Percentiles rank a stretch among this genome's conserved stretches.
These are phyloP conservation scores for Eucalyptus erythrocorys DNA, from an alignment of 345 rosid genomes.

Conservation along the genomic window DNA sequence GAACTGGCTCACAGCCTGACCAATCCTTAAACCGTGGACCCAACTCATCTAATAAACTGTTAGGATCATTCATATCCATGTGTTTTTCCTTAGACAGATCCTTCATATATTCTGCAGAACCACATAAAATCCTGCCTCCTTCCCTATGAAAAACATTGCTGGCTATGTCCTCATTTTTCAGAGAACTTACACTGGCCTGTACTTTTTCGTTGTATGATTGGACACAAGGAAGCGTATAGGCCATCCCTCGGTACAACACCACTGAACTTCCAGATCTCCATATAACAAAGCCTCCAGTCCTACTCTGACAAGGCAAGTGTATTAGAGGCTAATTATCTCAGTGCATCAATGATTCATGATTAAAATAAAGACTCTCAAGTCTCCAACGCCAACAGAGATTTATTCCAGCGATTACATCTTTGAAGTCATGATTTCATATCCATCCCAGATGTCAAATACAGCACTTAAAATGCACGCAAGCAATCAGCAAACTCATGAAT, in stretches of 20 bases:
- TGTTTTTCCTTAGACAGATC: constrained; percentile 47
- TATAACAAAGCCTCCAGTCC: constrained; percentile 82
- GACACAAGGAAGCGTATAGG: constrained; percentile 64
- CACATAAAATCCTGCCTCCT: constrained; percentile 11
- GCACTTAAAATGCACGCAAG: neutral
- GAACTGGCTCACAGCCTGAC: constrained; percentile 84
- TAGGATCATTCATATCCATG: constrained; percentile 42
- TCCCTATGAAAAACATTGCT: neutral
- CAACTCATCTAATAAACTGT: constrained; percentile 58
- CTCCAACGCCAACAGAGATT: neutral
- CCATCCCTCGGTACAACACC: constrained; percentile 78
- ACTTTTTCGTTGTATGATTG: constrained; percentile 37
- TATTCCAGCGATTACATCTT: neutral
- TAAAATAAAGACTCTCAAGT: neutral
- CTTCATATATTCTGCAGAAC: constrained; percentile 23
- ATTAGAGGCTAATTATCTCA: neutral
- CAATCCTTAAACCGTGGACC: constrained; percentile 91
- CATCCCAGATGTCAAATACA: neutral
- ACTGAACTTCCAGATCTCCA: constrained; percentile 95
- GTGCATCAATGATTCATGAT: neutral
- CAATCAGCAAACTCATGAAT: neutral
- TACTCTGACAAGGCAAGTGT: constrained; percentile 35
- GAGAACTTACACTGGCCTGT: constrained; percentile 5
- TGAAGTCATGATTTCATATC: neutral
- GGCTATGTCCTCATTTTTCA: neutral